Evolutionary conservation across 2,329 filamentous ascomycete genomes (phyloP), one percentile per base, ranked within the genome.

Genomic region (Cercospora sp.): DNA sequence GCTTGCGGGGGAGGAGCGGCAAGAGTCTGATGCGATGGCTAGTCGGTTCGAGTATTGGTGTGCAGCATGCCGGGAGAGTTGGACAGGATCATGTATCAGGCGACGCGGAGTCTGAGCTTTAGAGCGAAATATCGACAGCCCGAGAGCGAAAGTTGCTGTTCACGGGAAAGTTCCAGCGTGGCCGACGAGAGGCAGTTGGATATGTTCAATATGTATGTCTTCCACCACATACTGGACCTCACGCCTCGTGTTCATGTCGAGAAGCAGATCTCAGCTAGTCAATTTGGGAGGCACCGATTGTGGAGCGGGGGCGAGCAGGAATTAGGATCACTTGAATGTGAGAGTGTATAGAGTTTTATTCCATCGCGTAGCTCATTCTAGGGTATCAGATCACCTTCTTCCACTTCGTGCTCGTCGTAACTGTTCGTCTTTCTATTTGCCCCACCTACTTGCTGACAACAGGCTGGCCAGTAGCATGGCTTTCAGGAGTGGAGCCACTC

Each of bases 391-490:
- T 33, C 55, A 59, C 18, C 55, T 59, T 28, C 18, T 33, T n/a
- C 18, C 26, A 20, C 26, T 12, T 36, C 55, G 9, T 2, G 4
- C 7, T n/a, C 2, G 7, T 31, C 26, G 23, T 53, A 9, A 9
- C 31, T 36, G 3, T 3, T 18, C 30, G 18, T 13, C 30, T 30
- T 33, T 10, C 30, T 16, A 10, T 16, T 16, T 4, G 8, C 4
- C 4, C 26, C 7, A 18, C 6, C 26, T 28, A 59, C 16, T 59
- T 59, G 55, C 28, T 16, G 9, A 23, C 30, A 18, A 62, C 60
- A 20, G 64, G 64, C 28, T 60, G 57, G 16, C 45, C 59, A 12
- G 63, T 59, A 7, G 63, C 59, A 40, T 68, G 51, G 33, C 63
- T 68, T 7, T 36, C 10, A 18, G 30, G 55, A 16, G 55, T 36